These are phyloP conservation scores for Geotrichum histeridarum DNA, from an alignment of 1,139 yeast species.

Conservation along the genomic window DNA sequence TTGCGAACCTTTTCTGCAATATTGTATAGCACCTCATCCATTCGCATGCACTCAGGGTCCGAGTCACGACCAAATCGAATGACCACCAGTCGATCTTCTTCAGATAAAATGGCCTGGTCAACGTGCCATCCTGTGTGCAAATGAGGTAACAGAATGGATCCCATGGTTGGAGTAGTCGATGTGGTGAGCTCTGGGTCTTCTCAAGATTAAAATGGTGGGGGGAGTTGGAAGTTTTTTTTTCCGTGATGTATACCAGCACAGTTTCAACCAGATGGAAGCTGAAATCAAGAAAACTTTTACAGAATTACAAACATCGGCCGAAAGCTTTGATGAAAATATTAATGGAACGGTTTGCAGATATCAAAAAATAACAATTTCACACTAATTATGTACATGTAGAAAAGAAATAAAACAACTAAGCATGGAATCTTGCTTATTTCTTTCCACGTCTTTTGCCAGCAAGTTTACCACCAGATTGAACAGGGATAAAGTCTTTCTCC, in stretches of 20 bases:
- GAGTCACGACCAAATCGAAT: constrained; percentile 80
- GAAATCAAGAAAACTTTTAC: no score
- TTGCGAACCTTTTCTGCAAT: constrained; percentile 80
- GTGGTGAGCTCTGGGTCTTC: neutral
- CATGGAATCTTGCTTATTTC: constrained; percentile 28
- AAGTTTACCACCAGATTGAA: constrained; percentile 58
- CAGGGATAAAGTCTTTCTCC: constrained; percentile 60
- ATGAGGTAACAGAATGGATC: constrained; percentile 83
- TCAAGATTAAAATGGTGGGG: neutral
- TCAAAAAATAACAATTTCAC: neutral
- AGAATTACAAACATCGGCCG: no score
- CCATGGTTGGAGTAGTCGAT: constrained; percentile 45
- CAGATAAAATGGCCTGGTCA: constrained; percentile 85
- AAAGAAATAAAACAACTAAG: constrained; percentile 1
- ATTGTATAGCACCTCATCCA: constrained; percentile 79
- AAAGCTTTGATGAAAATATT: no score
- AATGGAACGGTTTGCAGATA: neutral
- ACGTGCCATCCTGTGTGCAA: constrained; percentile 94
- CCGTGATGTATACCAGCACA: neutral
- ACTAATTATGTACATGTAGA: constrained; percentile 2
- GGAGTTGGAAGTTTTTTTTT: neutral
- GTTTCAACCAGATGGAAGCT: no score
- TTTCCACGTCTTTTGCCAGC: constrained; percentile 44
- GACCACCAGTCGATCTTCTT: constrained; percentile 81
- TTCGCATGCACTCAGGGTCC: constrained; percentile 75